Conservation (phyloP, 1,139 yeast genomes). For the Geotrichum citri-aurantii region DNA sequence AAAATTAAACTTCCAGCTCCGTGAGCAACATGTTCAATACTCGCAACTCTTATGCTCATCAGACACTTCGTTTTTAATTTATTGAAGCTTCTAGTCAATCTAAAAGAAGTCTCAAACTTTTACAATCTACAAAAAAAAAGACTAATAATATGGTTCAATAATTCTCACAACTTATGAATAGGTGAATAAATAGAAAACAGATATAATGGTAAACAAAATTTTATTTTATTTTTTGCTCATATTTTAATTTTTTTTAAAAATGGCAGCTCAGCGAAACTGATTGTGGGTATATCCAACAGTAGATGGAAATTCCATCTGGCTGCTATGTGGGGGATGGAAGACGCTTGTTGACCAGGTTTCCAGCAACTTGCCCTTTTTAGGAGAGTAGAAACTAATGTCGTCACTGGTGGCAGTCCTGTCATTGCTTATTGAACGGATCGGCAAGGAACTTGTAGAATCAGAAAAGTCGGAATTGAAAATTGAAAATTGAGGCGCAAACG, state of each 20-base stretch:
- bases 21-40: too few relatives aligned
- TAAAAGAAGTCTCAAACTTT: too few relatives aligned
- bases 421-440: not conserved
- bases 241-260: not conserved
- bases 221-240: too few relatives aligned
- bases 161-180: too few relatives aligned
- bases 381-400: not conserved
- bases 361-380: not conserved
- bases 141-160: too few relatives aligned
- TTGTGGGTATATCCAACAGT: not conserved
- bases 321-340: not conserved
- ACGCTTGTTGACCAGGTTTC: not conserved
- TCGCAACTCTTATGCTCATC: too few relatives aligned
- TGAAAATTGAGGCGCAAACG: not conserved
- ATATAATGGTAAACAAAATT: too few relatives aligned
- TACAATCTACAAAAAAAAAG: too few relatives aligned
- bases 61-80: too few relatives aligned
- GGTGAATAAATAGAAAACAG: too few relatives aligned
- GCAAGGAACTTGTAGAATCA: not conserved
- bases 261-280: not conserved
- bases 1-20: too few relatives aligned
- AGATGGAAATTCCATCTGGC: not conserved
- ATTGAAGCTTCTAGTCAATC: too few relatives aligned
- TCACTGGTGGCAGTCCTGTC: not conserved
- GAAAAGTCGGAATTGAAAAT: not conserved